Evolutionary conservation across 768 basidiomycete species (phyloP).

Genomic region (Porpolomopsis calyptriformis): DNA sequence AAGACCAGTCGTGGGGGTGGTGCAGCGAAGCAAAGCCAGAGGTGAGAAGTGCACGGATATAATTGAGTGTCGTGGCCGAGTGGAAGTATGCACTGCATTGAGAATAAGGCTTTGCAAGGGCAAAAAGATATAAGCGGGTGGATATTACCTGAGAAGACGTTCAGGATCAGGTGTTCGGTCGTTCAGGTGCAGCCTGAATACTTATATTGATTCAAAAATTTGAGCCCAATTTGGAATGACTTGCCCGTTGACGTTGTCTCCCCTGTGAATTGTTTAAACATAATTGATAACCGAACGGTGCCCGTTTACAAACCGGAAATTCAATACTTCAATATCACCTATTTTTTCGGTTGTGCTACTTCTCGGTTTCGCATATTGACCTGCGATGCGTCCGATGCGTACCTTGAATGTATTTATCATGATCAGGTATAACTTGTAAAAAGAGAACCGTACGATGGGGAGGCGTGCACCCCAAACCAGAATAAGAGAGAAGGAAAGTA

Average conservation of each 20-base stretch:
- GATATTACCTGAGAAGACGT: slow-evolving; percentile 60
- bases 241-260: slow-evolving; percentile 93
- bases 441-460: slow-evolving; percentile 60
- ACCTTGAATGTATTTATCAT: slow-evolving; percentile 31
- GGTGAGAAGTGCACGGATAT: slow-evolving; percentile 76
- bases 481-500: slow-evolving; percentile 91
- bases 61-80: slow-evolving; percentile 87
- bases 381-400: slow-evolving; percentile 85
- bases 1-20: slow-evolving; percentile 85
- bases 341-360: slow-evolving; percentile 75
- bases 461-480: slow-evolving; percentile 88
- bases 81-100: slow-evolving; percentile 82
- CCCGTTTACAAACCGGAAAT: slow-evolving; percentile 62
- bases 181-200: slow-evolving; percentile 47
- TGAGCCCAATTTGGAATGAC: slow-evolving; percentile 13
- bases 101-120: neutral
- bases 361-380: slow-evolving; percentile 93
- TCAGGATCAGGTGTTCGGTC: slow-evolving; percentile 88
- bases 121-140: neutral
- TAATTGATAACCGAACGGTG: neutral
- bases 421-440: neutral
- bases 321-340: slow-evolving; percentile 64
- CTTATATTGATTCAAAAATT: slow-evolving; percentile 10
- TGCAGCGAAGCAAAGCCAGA: slow-evolving; percentile 92
- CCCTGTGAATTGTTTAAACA: slow-evolving; percentile 34